phyloP scores from a whole-genome alignment of 805 yeast species.

The Candida berthetii region DNA sequence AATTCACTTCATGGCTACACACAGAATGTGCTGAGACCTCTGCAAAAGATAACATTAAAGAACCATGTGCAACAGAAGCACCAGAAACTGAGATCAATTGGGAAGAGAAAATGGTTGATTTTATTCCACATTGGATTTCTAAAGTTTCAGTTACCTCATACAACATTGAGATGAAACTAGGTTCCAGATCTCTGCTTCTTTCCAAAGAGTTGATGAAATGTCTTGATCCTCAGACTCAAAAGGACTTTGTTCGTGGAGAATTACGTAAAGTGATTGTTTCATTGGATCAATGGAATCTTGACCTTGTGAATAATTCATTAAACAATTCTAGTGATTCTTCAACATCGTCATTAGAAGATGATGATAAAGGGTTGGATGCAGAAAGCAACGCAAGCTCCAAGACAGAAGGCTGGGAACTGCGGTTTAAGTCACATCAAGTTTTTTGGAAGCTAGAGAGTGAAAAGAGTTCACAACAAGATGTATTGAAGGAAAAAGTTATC shows the following conservation, averaged over 20 bases:
- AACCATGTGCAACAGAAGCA: not conserved
- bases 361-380: constrained; percentile 20
- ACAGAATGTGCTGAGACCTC: not conserved
- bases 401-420: constrained; percentile 8
- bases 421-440: constrained; percentile 6
- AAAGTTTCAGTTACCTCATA: constrained; percentile 3
- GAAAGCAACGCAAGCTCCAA: constrained; percentile 6
- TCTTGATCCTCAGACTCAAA: constrained; percentile 25
- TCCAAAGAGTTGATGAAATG: constrained; percentile 30
- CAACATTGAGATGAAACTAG: constrained; percentile 22
- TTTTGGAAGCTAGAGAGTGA: constrained; percentile 25
- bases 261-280: constrained; percentile 25
- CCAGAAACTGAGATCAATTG: not conserved
- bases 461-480: constrained; percentile 19
- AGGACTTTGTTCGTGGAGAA: constrained; percentile 33
- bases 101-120: constrained; percentile 8
- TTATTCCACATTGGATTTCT: constrained; percentile 18
- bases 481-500: constrained; percentile 23
- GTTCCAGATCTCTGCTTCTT: constrained; percentile 37
- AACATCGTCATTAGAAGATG: constrained; percentile 27
- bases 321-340: constrained; percentile 5
- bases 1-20: not conserved
- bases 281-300: constrained; percentile 14
- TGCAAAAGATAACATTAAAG: not conserved
- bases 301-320: not conserved